Base-by-base conservation (phyloP, 148 eudicot species). In the Mesembryanthemum crystallinum region DNA sequence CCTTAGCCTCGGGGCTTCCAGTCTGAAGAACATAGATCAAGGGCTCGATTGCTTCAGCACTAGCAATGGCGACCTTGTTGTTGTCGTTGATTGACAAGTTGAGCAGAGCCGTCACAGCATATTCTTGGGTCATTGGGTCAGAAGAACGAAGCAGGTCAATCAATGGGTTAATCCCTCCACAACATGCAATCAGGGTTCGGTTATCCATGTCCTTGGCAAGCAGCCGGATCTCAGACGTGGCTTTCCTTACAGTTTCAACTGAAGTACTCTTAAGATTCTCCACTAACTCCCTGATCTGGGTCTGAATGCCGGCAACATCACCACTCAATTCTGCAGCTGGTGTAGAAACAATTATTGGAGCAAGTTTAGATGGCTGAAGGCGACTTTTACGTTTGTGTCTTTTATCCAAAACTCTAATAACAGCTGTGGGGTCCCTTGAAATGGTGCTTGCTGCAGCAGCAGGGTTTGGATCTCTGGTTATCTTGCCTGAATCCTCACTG, bases 41-140 rank as follows among this genome's bases (percentile, higher is more conserved):
- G 57, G 92, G 92, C 80, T 90, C 89, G 32, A 94, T 88, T 35
- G 93, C 91, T 49, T 84, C 87, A n/a, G 89, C 87, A 62, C 89
- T 85, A 7, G 87, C 93, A 39, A 94, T 94, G 13, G 86, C 87
- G 24, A 82, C 33, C 81, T 90, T 94, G 85, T 92, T 94, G 82
- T 90, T 92, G 65, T 86, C 92, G 47, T 86, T 89, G 55, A 94
- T 88, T 1, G 98, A 94, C 74, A 94, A 82, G 81, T 92, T 94
- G 18, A 94, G 93, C 35, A 94, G 87, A 25, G 96, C 87, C 75
- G 97, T 94, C 47, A 94, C 97, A 0, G 97, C 90, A 66, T 94
- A 71, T 84, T 94, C 96, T 58, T 94, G 97, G 62, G 81, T 83
- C 65, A 45, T 80, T 4, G 49, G 4, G 76, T 94, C 98, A 7